phyloP scores from a whole-genome alignment of 2,329 filamentous ascomycete genomes.

The Cryoendolithus antarcticus region DNA sequence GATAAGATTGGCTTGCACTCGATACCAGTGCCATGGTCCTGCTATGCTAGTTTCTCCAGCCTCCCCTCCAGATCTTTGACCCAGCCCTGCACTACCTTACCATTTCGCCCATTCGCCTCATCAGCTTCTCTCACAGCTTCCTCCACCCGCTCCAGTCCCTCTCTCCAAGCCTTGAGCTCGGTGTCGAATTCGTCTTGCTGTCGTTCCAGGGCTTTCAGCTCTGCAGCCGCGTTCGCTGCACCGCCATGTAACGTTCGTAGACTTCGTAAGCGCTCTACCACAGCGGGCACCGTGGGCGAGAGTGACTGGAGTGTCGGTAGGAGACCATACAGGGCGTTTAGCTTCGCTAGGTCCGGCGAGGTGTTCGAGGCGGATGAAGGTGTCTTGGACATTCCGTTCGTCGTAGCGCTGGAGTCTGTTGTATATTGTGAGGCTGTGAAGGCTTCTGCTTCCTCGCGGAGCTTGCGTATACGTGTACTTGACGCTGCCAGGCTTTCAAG shows the following conservation, averaged over 20 bases:
- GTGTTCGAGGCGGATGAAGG: conserved; percentile 2
- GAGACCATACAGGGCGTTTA: conserved; percentile 82
- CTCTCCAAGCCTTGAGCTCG: conserved; percentile 78
- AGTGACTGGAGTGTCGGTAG: conserved; percentile 80
- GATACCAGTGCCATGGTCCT: neutral
- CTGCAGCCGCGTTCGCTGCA: conserved; percentile 68
- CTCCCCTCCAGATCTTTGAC: conserved; percentile 67
- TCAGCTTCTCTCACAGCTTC: conserved; percentile 58
- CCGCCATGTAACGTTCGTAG: conserved; percentile 75
- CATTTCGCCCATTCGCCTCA: conserved; percentile 61
- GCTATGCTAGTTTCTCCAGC: neutral
- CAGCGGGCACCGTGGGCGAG: conserved; percentile 68
- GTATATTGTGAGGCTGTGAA: conserved; percentile 44
- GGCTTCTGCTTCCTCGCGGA: conserved; percentile 53
- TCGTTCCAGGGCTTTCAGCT: conserved; percentile 63
- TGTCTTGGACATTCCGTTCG: conserved; percentile 1
- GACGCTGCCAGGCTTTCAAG: conserved; percentile 57
- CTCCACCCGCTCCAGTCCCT: conserved; percentile 69
- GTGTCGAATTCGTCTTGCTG: conserved; percentile 69
- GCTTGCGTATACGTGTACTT: conserved; percentile 14
- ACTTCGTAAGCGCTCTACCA: conserved; percentile 75
- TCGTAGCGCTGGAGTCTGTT: neutral
- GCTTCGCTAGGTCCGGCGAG: conserved; percentile 64
- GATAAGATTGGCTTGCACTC: neutral
- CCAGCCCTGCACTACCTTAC: conserved; percentile 77